A percentile compares a stretch with the other conserved stretches of the same genome.
phyloP scores from a whole-genome alignment of 306 rosid genomes.

The Lathyrus oleraceus region DNA sequence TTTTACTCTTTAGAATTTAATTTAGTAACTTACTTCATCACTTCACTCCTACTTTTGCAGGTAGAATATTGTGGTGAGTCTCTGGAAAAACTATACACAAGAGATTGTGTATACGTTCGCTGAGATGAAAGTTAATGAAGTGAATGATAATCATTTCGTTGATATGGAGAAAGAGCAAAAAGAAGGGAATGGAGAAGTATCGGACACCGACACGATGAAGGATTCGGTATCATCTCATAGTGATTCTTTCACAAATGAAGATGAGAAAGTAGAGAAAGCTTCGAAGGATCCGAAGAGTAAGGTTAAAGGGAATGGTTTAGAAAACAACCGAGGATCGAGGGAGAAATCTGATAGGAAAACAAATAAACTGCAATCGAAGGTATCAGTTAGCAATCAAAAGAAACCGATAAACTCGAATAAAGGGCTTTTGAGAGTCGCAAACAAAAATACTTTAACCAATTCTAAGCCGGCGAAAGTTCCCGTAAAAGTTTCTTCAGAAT shows the following conservation, averaged over 20 bases:
- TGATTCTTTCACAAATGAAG: slow-evolving; percentile 57
- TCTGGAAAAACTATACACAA: slow-evolving; percentile 20
- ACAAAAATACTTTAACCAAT: slow-evolving; percentile 41
- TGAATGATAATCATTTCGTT: slow-evolving; percentile 52
- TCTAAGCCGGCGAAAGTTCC: slow-evolving; percentile 47
- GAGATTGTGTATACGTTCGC: slow-evolving; percentile 27
- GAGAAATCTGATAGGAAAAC: slow-evolving; percentile 48
- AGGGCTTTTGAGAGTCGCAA: slow-evolving; percentile 42
- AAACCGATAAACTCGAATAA: slow-evolving; percentile 43
- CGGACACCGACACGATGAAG: slow-evolving; percentile 68
- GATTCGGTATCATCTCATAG: slow-evolving; percentile 79
- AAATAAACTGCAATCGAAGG: slow-evolving; percentile 47
- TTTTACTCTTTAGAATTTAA: not conserved
- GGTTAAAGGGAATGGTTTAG: slow-evolving; percentile 45
- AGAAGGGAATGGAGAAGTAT: slow-evolving; percentile 62
- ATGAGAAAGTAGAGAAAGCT: slow-evolving; percentile 61
- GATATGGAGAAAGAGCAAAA: slow-evolving; percentile 62
- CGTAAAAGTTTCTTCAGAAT: slow-evolving; percentile 50
- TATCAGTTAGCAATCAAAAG: slow-evolving; percentile 42
- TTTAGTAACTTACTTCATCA: not conserved
- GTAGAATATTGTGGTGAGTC: not conserved
- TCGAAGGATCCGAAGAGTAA: slow-evolving; percentile 47
- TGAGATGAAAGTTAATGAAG: slow-evolving; percentile 54
- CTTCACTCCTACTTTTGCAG: slow-evolving; percentile 32
- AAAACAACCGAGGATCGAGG: slow-evolving; percentile 41